Base-by-base conservation (phyloP, 73 alveolate species). In the Paramecium sexaurelia region DNA sequence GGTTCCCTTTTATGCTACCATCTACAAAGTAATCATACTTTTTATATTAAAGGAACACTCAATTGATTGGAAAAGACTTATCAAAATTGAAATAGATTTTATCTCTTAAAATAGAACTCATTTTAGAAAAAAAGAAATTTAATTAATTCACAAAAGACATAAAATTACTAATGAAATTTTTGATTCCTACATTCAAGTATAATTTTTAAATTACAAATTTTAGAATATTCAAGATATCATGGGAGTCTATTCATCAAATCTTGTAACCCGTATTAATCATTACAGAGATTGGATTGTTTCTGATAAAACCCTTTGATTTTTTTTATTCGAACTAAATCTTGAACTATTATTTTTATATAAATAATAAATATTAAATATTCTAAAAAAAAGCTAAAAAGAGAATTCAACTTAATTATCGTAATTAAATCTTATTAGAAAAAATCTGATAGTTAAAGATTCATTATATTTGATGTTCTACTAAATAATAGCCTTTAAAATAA, bases 51-150 rank as follows among this genome's bases (percentile, higher is more conserved):
- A 78, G 73, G 90, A 78, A 26, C 45, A 78, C 6, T 27, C 32
- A 6, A 78, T 78, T n/a, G 71, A 78, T 43, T 32, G 43, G 27
- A 20, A 10, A 22, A 37, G 41, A 40, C 17, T 78, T 2, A 39
- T 22, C 15, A 20, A 78, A 41, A 39, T 24, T 9, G 90, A 78
- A 8, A 29, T 78, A 2, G 90, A 78, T 26, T 78, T 78, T 15
- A 43, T 78, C 2, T 24, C 55, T 4, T 29, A 78, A 22, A 78
- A 78, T 43, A 78, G 90, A 45, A 41, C 90, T 1, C 55, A 78
- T 24, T 78, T 78, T 45, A 78, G 90, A 78, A 29, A 78, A 24
- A 41, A 39, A 78, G 90, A 78, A 78, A 20, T 78, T 24, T 24
- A 78, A 78, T 40, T 78, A 39, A 78, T 78, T 15, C 90, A 78